phyloP scores from a whole-genome alignment of 2,329 filamentous ascomycete species.

The Trichophyton schoenleinii region DNA sequence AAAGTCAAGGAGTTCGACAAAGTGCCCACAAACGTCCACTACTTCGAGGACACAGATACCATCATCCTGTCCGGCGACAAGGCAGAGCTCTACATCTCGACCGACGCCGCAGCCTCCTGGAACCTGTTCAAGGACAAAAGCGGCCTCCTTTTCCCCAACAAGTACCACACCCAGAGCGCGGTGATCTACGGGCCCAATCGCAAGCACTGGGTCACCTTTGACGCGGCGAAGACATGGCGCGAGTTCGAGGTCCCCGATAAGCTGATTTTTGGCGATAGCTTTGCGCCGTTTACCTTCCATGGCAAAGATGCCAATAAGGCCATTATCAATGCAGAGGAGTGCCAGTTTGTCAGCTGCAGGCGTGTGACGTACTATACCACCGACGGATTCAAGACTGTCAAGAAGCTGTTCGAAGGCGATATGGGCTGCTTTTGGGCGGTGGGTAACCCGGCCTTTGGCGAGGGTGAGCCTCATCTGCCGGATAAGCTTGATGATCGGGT shows the following conservation, averaged over 20 bases:
- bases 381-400: slow-evolving; percentile 64
- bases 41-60: slow-evolving; percentile 81
- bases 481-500: slow-evolving; percentile 54
- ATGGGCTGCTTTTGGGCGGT: slow-evolving; percentile 82
- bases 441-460: slow-evolving; percentile 53
- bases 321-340: slow-evolving; percentile 61
- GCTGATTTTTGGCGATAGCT: slow-evolving; percentile 25
- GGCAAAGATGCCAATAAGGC: slow-evolving; percentile 72
- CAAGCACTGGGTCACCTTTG: slow-evolving; percentile 69
- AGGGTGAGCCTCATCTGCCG: slow-evolving; percentile 43
- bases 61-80: slow-evolving; percentile 50
- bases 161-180: slow-evolving; percentile 64
- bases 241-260: slow-evolving; percentile 48
- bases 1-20: slow-evolving; percentile 53
- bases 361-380: slow-evolving; percentile 61
- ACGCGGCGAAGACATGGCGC: slow-evolving; percentile 71
- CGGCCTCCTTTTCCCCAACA: slow-evolving; percentile 58
- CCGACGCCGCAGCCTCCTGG: slow-evolving; percentile 72
- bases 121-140: slow-evolving; percentile 39
- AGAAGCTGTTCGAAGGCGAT: slow-evolving; percentile 54
- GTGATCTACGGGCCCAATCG: slow-evolving; percentile 60
- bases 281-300: slow-evolving; percentile 61
- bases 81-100: slow-evolving; percentile 61
- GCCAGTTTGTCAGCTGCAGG: slow-evolving; percentile 50
- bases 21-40: slow-evolving; percentile 59